Base-by-base conservation (phyloP, 2,329 filamentous ascomycete species). In the Hypoxylon sp. region DNA sequence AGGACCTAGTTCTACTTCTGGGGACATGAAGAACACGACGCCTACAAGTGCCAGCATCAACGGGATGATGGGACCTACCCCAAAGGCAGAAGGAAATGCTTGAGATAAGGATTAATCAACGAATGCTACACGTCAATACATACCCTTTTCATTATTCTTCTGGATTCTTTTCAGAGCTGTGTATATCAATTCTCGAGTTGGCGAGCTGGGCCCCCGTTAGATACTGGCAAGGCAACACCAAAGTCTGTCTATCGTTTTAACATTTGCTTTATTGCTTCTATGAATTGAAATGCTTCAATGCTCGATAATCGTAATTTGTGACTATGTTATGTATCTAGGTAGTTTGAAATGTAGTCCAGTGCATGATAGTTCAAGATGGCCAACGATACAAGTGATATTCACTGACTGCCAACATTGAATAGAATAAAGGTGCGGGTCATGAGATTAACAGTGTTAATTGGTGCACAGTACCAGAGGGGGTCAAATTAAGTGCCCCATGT, bases 1-100 rank as follows among this genome's bases (percentile, higher is more conserved):
- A 8, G 79, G 79, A 14, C 74, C 79, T 10, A 73, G 76, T 6
- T 84, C 86, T 17, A 79, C 83, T 3, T 79, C 86, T 14, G 82
- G 81, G 13, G 88, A 90, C 46, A 79, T 82, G 49, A 90, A 89
- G 79, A 86, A 80, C 72, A 79, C 80, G 5, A 83, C 86, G 27
- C 85, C 88, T 0, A 82, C 84, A 0, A 84, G 80, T 61, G 81
- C 83, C 4, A 72, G 80, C 55, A 81, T 86, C 55, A 88, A 87
- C 63, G 85, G 85, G 40, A 78, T 84, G 63, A 81, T 83, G 74
- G 82, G 79, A 6, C 79, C 83, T 31, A 71, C 78, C 13, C 77
- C 84, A 17, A 88, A 88, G 80, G 76, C 82, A 42, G 86, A 89
- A 75, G 78, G 77, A 13, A 67, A 67, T 30, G 75, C 74, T 46